Evolutionary conservation across 257 asterid species (phyloP).

Genomic region (Solanum pinnatisectum): DNA sequence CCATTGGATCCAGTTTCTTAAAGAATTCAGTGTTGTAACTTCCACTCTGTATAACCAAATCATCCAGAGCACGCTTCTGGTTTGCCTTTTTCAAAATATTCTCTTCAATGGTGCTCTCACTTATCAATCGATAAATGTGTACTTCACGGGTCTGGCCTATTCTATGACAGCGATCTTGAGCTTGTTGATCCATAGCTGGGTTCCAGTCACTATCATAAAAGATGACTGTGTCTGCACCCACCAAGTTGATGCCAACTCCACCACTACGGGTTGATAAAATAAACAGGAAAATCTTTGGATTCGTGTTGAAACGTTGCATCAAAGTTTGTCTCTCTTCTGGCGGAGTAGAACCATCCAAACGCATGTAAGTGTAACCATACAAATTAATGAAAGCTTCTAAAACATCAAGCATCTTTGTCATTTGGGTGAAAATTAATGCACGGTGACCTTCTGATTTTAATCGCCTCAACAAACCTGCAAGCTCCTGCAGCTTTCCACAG

Average conservation of each 20-base stretch:
- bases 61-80: conserved; percentile 93
- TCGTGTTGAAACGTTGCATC: conserved; percentile 96
- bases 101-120: conserved; percentile 98
- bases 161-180: conserved; percentile 99
- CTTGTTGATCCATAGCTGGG: conserved; percentile 99
- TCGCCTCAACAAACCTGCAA: conserved; percentile 77
- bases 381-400: conserved; percentile 92
- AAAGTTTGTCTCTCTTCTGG: conserved; percentile 98
- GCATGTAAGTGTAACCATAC: conserved; percentile 98
- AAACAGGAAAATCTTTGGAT: conserved; percentile 81
- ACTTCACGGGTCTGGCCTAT: conserved; percentile 99
- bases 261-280: conserved; percentile 98
- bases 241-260: conserved; percentile 97
- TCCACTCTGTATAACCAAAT: conserved; percentile 95
- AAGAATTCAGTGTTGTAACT: conserved; percentile 91
- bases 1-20: conserved; percentile 90
- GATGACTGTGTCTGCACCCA: conserved; percentile 99
- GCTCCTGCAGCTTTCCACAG: conserved; percentile 97
- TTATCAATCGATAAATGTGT: conserved; percentile 83
- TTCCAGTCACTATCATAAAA: conserved; percentile 99
- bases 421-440: conserved; percentile 94
- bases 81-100: conserved; percentile 93
- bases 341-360: conserved; percentile 94
- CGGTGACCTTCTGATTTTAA: conserved; percentile 92
- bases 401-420: conserved; percentile 99